phyloP scores from a whole-genome alignment of 2,329 filamentous ascomycete genomes.

The Penicillium sclerotiorum region DNA sequence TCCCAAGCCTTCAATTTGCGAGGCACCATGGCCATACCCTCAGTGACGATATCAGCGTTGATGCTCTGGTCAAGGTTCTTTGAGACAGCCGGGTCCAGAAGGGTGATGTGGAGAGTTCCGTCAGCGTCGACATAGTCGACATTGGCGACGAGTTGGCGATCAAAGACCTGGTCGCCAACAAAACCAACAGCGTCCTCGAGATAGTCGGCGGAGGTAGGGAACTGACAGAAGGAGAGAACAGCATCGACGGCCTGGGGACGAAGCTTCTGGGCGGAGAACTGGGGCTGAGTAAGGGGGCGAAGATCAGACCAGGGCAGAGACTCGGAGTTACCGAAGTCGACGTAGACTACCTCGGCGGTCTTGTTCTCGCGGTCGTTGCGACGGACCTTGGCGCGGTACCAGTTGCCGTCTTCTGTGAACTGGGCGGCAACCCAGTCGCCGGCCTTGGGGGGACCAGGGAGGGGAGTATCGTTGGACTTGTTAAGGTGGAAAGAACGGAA shows the following conservation, averaged over 20 bases:
- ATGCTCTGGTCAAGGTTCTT: slow-evolving; percentile 73
- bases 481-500: slow-evolving; percentile 91
- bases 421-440: slow-evolving; percentile 90
- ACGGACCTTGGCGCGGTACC: slow-evolving; percentile 90
- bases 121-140: slow-evolving; percentile 86
- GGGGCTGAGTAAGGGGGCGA: slow-evolving; percentile 74
- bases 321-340: slow-evolving; percentile 96
- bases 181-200: slow-evolving; percentile 76
- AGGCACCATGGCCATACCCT: slow-evolving; percentile 88
- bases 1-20: slow-evolving; percentile 93
- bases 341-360: slow-evolving; percentile 86
- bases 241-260: slow-evolving; percentile 87
- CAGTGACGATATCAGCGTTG: slow-evolving; percentile 82
- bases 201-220: slow-evolving; percentile 81
- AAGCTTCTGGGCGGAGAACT: slow-evolving; percentile 80
- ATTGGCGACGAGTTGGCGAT: slow-evolving; percentile 80
- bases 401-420: slow-evolving; percentile 85
- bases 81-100: slow-evolving; percentile 74
- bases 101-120: slow-evolving; percentile 79
- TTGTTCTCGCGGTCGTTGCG: slow-evolving; percentile 90
- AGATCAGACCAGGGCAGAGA: slow-evolving; percentile 81
- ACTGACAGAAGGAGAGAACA: slow-evolving; percentile 82
- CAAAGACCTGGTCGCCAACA: slow-evolving; percentile 73
- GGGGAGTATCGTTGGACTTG: slow-evolving; percentile 73
- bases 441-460: slow-evolving; percentile 78